These are phyloP conservation scores for Chlorella ohadii DNA, from an alignment of 139 green algal species.

Conservation along the genomic window DNA sequence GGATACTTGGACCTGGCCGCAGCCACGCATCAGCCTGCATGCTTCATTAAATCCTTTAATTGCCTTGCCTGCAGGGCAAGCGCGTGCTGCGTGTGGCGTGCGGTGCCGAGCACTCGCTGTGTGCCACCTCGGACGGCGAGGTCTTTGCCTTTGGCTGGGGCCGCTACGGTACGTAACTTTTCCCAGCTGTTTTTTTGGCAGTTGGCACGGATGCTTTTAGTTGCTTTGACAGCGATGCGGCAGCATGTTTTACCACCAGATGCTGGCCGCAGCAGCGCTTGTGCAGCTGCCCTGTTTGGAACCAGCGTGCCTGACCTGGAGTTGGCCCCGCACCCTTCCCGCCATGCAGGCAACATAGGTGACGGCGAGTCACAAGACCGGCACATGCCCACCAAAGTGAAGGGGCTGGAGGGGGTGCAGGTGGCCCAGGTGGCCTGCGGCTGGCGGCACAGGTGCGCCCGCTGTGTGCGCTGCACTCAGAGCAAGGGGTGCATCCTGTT, in stretches of 20 bases:
- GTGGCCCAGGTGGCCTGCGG: slow-evolving; percentile 75
- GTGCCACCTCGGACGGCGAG: slow-evolving; percentile 54
- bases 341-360: slow-evolving; percentile 90
- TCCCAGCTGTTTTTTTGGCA: too few species aligned
- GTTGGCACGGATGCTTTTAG: too few species aligned
- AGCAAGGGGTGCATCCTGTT: too few species aligned
- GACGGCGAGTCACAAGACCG: slow-evolving; percentile 66
- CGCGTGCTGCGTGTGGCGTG: slow-evolving; percentile 62
- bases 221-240: slow-evolving; percentile 25
- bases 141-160: slow-evolving; percentile 85
- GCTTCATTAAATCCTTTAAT: too few species aligned
- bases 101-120: slow-evolving; percentile 88
- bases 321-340: slow-evolving; percentile 21
- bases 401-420: slow-evolving; percentile 56
- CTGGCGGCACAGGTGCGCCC: slow-evolving; percentile 79
- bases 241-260: too few species aligned
- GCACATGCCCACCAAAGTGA: slow-evolving; percentile 56
- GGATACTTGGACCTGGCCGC: too few species aligned
- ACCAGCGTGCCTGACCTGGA: background rate
- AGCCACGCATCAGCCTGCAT: too few species aligned
- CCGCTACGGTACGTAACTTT: slow-evolving; percentile 51
- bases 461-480: background rate
- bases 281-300: too few species aligned
- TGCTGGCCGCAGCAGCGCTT: too few species aligned
- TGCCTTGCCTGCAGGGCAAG: slow-evolving; percentile 51